Evolutionary conservation across 352 stramenopile species (phyloP).

Genomic region (Globisporangium parvum): DNA sequence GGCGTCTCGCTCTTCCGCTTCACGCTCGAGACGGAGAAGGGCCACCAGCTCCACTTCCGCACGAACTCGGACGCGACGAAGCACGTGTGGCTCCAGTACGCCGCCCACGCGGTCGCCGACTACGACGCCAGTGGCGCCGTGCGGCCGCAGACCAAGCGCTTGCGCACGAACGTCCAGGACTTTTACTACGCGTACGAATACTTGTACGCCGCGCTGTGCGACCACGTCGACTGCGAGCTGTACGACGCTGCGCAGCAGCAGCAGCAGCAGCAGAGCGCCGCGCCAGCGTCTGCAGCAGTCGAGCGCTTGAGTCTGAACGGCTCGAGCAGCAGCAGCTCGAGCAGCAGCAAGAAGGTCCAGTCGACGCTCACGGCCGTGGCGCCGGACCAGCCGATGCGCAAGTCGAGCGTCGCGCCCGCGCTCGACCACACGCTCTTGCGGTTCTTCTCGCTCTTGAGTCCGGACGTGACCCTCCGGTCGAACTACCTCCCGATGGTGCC

Average conservation of each 20-base stretch:
- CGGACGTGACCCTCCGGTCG: slow-evolving; percentile 71
- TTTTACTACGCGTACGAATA: slow-evolving; percentile 81
- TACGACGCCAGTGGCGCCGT: slow-evolving; percentile 32
- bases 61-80: slow-evolving; percentile 80
- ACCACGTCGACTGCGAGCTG: slow-evolving; percentile 39
- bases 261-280: not conserved
- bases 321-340: slow-evolving; percentile 1
- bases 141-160: slow-evolving; percentile 17
- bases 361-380: slow-evolving; percentile 37
- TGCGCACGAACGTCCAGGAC: slow-evolving; percentile 52
- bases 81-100: slow-evolving; percentile 77
- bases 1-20: slow-evolving; percentile 63
- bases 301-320: slow-evolving; percentile 2
- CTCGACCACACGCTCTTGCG: slow-evolving; percentile 60
- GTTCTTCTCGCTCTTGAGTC: slow-evolving; percentile 75
- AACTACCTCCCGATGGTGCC: slow-evolving; percentile 88
- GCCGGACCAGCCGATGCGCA: slow-evolving; percentile 47
- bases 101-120: slow-evolving; percentile 53
- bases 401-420: slow-evolving; percentile 33
- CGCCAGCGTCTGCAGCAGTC: not conserved
- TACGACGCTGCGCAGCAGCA: slow-evolving; percentile 2
- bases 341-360: slow-evolving; percentile 37
- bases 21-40: slow-evolving; percentile 75
- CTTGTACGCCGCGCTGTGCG: slow-evolving; percentile 53
- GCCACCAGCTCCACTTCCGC: slow-evolving; percentile 81